These are phyloP conservation scores for Aspergillus uvarum DNA, from an alignment of 2,329 filamentous ascomycete species.

Conservation along the genomic window DNA sequence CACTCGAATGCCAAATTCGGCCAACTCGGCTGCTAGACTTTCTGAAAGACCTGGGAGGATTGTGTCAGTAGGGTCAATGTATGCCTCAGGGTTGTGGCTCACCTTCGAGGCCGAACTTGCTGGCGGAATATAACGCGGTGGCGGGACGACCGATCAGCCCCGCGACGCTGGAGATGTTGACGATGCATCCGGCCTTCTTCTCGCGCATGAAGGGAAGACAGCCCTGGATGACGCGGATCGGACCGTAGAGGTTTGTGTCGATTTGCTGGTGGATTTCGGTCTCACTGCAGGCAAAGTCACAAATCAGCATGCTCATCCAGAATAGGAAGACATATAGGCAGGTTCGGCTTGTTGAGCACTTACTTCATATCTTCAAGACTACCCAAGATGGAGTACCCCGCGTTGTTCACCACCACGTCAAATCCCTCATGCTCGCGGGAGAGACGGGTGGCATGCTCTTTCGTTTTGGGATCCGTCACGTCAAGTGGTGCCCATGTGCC, in stretches of 20 bases:
- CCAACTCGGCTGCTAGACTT: conserved; percentile 48
- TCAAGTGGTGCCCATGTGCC: neutral
- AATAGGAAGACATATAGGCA: too few relatives aligned
- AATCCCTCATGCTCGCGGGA: conserved; percentile 24
- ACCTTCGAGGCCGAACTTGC: conserved; percentile 20
- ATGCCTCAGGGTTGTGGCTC: neutral
- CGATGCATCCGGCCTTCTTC: neutral
- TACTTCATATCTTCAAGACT: conserved; percentile 31
- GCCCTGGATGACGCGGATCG: neutral
- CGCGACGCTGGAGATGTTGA: neutral
- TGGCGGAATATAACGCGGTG: conserved; percentile 46
- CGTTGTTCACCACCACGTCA: conserved; percentile 56
- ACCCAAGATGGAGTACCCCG: conserved; percentile 46
- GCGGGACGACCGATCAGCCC: conserved; percentile 23
- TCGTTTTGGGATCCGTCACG: neutral
- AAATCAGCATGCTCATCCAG: too few relatives aligned
- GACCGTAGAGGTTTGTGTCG: conserved; percentile 46
- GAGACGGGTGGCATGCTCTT: neutral
- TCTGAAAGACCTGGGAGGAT: conserved; percentile 41
- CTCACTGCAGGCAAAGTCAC: neutral
- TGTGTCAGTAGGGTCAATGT: neutral
- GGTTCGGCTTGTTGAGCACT: neutral
- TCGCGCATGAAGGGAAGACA: neutral
- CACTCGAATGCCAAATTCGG: conserved; percentile 46
- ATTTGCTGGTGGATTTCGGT: conserved; percentile 32